Percentiles rank a stretch among this genome's conserved stretches.
These are phyloP conservation scores for Westerdykella aurantiaca DNA, from an alignment of 2,329 filamentous ascomycete species.

Conservation along the genomic window DNA sequence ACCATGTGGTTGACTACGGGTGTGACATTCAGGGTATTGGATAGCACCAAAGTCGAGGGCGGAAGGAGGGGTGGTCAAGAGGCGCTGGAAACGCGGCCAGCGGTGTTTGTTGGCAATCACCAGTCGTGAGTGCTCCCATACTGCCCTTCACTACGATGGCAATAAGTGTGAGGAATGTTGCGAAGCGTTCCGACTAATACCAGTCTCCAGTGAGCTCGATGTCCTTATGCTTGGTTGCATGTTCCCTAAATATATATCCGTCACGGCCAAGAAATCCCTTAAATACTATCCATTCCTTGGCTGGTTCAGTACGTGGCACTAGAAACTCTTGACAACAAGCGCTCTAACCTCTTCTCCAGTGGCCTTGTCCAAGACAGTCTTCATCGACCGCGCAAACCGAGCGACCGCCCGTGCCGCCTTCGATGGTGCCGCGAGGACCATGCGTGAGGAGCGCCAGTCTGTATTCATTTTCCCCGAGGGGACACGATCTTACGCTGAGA, in stretches of 20 bases:
- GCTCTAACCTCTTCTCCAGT: slow-evolving; percentile 44
- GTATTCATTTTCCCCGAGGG: slow-evolving; percentile 90
- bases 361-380: slow-evolving; percentile 77
- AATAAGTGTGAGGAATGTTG: not conserved
- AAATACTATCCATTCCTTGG: slow-evolving; percentile 77
- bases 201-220: slow-evolving; percentile 63
- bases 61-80: slow-evolving; percentile 29
- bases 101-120: slow-evolving; percentile 90
- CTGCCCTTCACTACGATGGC: not conserved
- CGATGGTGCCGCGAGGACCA: slow-evolving; percentile 73
- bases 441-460: slow-evolving; percentile 59
- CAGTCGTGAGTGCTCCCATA: slow-evolving; percentile 55
- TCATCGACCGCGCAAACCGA: slow-evolving; percentile 86
- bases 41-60: slow-evolving; percentile 25
- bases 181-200: not conserved
- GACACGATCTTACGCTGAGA: slow-evolving; percentile 80
- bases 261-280: slow-evolving; percentile 85
- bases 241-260: slow-evolving; percentile 86
- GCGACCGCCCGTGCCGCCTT: slow-evolving; percentile 80
- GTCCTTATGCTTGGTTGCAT: slow-evolving; percentile 83
- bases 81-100: slow-evolving; percentile 54
- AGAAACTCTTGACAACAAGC: not conserved
- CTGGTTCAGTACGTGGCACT: slow-evolving; percentile 66
- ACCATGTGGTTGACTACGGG: slow-evolving; percentile 70
- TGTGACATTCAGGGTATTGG: slow-evolving; percentile 65